Evolutionary conservation across 2,329 filamentous ascomycete genomes (phyloP).

Genomic region (Trichoderma sp.): DNA sequence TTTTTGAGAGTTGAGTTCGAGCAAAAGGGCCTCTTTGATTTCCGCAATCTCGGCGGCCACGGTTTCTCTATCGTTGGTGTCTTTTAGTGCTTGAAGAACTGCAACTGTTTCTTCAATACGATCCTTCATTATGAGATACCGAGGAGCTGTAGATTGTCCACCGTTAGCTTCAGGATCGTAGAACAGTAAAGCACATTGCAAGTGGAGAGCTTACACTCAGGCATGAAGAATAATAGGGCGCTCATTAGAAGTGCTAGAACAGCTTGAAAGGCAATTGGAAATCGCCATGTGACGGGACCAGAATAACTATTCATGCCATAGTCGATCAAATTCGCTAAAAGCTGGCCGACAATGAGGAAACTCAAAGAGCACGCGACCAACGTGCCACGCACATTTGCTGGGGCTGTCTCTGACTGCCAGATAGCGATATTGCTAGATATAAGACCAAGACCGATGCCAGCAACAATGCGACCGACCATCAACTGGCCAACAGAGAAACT

Average conservation of each 20-base stretch:
- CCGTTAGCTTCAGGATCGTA: conserved; percentile 26
- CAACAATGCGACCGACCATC: conserved; percentile 45
- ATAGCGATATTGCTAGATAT: conserved; percentile 24
- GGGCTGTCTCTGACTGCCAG: conserved; percentile 35
- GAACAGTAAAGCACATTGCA: neutral
- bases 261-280: conserved; percentile 35
- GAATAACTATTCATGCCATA: conserved; percentile 23
- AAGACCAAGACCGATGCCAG: conserved; percentile 31
- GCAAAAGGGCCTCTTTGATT: conserved; percentile 11
- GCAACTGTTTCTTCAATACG: conserved; percentile 36
- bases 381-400: conserved; percentile 5
- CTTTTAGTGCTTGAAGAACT: conserved; percentile 38
- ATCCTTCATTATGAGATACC: conserved; percentile 42
- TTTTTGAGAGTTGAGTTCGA: conserved; percentile 25
- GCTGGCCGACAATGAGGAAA: conserved; percentile 44
- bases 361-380: conserved; percentile 25
- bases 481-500: conserved; percentile 43
- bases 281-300: conserved; percentile 31
- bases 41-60: conserved; percentile 20
- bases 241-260: conserved; percentile 35
- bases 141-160: conserved; percentile 31
- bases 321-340: conserved; percentile 46
- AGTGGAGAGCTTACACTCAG: neutral
- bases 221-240: conserved; percentile 32
- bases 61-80: conserved; percentile 25